Evolutionary conservation across 495 filamentous ascomycete species (phyloP).

Genomic region (Lindgomyces ingoldianus): DNA sequence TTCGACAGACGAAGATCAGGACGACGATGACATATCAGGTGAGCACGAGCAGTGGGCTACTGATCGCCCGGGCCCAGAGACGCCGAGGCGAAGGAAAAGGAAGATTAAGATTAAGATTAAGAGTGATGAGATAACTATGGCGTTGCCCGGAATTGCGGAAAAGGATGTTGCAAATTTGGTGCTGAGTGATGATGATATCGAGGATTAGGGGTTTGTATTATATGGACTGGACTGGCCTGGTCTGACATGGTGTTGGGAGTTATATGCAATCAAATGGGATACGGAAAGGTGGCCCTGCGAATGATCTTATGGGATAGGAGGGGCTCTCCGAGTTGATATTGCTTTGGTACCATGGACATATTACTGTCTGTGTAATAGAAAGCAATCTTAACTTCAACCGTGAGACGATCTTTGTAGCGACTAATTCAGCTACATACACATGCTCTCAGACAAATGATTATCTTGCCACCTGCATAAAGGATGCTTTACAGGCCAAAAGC

Average conservation of each 20-base stretch:
- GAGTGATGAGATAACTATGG: not conserved
- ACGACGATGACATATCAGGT: constrained; percentile 46
- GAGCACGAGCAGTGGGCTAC: constrained; percentile 58
- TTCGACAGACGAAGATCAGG: constrained; percentile 32
- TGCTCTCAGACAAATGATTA: too few relatives aligned
- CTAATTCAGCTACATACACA: too few relatives aligned
- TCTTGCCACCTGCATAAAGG: too few relatives aligned
- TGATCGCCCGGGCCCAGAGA: constrained; percentile 42
- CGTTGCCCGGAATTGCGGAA: constrained; percentile 36
- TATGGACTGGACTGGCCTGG: not conserved
- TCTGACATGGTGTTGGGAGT: not conserved
- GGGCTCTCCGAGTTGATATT: too few relatives aligned
- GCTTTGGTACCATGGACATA: too few relatives aligned
- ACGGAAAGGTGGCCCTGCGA: too few relatives aligned
- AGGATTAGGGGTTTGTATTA: constrained; percentile 60
- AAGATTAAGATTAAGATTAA: constrained; percentile 16
- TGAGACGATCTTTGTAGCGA: too few relatives aligned
- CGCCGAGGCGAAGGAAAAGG: constrained; percentile 15
- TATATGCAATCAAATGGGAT: not conserved
- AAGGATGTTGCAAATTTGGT: constrained; percentile 65
- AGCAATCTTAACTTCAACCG: too few relatives aligned
- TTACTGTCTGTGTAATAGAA: too few relatives aligned
- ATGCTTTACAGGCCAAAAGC: too few relatives aligned
- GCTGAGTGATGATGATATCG: constrained; percentile 94
- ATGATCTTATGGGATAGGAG: too few relatives aligned